These are phyloP conservation scores for Gaillardinia entomophila DNA, from an alignment of 805 yeast genomes.

Conservation along the genomic window DNA sequence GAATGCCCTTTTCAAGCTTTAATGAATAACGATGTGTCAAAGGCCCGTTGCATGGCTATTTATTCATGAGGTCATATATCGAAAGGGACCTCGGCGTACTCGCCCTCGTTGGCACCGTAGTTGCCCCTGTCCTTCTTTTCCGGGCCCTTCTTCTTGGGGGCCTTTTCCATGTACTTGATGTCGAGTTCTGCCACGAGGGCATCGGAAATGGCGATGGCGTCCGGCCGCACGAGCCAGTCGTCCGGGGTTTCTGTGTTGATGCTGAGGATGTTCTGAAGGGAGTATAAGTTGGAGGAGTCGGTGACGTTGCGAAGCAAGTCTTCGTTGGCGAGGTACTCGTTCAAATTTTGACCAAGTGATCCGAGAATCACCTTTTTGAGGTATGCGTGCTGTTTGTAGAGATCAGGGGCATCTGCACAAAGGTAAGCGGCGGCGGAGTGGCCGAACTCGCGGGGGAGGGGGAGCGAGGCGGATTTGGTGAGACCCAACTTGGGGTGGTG, in stretches of 20 bases:
- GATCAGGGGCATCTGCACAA: constrained; percentile 25
- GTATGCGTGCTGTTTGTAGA: constrained; percentile 17
- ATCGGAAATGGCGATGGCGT: constrained; percentile 8
- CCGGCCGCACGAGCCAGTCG: constrained; percentile 14
- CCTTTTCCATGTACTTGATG: constrained; percentile 15
- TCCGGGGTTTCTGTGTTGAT: constrained; percentile 8
- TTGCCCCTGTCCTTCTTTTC: constrained; percentile 9
- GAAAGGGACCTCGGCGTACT: constrained; percentile 17
- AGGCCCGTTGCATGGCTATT: too few relatives aligned
- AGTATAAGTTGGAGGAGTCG: constrained; percentile 24
- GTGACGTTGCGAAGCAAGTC: constrained; percentile 15
- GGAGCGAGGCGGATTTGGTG: constrained; percentile 12
- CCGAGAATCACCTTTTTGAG: constrained; percentile 18
- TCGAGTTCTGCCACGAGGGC: constrained; percentile 18
- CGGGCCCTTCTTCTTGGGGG: neutral
- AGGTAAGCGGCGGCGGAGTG: constrained; percentile 11
- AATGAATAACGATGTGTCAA: constrained; percentile 9
- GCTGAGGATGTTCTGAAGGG: constrained; percentile 19
- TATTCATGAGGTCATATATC: too few relatives aligned
- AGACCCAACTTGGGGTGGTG: constrained; percentile 12
- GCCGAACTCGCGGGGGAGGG: constrained; percentile 3
- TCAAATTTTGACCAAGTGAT: constrained; percentile 15
- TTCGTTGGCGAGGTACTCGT: constrained; percentile 15
- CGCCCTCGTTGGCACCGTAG: constrained; percentile 20
- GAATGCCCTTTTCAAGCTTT: constrained; percentile 33